These are phyloP conservation scores for Colletotrichum graminicola DNA, from an alignment of 2,329 filamentous ascomycete species.

Conservation along the genomic window DNA sequence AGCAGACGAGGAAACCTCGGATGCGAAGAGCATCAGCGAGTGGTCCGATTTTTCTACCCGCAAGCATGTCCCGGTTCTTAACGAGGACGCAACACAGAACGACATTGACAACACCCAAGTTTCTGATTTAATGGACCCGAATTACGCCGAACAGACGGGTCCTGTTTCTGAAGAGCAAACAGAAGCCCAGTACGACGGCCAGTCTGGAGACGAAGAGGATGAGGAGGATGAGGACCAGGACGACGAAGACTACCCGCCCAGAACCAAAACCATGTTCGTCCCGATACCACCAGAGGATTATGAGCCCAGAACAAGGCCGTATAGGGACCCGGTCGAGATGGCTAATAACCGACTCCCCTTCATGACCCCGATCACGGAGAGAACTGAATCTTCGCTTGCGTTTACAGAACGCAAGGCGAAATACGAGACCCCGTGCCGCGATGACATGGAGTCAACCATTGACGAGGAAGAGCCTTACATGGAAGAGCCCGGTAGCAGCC, in stretches of 20 bases:
- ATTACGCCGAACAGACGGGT: conserved; percentile 48
- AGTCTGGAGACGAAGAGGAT: conserved; percentile 45
- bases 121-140: conserved; percentile 57
- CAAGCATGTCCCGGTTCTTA: conserved; percentile 73
- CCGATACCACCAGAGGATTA: conserved; percentile 89
- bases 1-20: conserved; percentile 63
- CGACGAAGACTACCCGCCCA: conserved; percentile 59
- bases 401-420: conserved; percentile 42
- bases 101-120: conserved; percentile 54
- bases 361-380: conserved; percentile 98
- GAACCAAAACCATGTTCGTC: conserved; percentile 76
- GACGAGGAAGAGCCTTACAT: conserved; percentile 50
- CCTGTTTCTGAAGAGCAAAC: conserved; percentile 47
- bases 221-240: conserved; percentile 50
- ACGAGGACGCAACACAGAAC: conserved; percentile 49
- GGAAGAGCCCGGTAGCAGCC: conserved; percentile 74
- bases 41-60: conserved; percentile 90
- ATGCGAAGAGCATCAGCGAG: conserved; percentile 77
- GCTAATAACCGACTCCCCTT: conserved; percentile 95
- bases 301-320: conserved; percentile 81
- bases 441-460: conserved; percentile 47
- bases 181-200: conserved; percentile 43
- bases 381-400: conserved; percentile 87
- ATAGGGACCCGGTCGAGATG: conserved; percentile 81
- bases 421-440: conserved; percentile 44